phyloP scores from a whole-genome alignment of 192 early-diverging fungal genomes.

The Coemansia sp. region DNA sequence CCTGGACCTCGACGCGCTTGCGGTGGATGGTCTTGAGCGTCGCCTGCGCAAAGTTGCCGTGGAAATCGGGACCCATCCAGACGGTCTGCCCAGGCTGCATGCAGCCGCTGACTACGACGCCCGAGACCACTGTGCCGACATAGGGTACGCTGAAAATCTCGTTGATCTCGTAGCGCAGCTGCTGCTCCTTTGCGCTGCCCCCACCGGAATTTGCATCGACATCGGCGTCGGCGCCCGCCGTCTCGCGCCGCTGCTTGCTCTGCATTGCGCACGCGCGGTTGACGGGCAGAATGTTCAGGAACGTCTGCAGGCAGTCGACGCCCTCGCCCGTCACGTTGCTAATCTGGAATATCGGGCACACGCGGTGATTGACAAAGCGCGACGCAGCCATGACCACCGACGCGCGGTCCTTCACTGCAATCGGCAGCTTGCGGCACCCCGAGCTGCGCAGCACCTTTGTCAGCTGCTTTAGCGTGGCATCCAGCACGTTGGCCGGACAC shows the following conservation, averaged over 20 bases:
- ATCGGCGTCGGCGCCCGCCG: neutral
- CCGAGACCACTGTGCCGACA: constrained; percentile 88
- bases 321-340: constrained; percentile 86
- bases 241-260: neutral
- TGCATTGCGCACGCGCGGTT: constrained; percentile 35
- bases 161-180: constrained; percentile 80
- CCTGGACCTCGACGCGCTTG: constrained; percentile 75
- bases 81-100: constrained; percentile 79
- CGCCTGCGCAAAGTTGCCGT: constrained; percentile 75
- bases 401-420: constrained; percentile 70
- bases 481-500: constrained; percentile 82
- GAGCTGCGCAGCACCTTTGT: constrained; percentile 79
- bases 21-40: constrained; percentile 84
- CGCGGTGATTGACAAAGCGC: constrained; percentile 80
- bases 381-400: constrained; percentile 78
- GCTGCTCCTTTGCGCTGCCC: constrained; percentile 19
- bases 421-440: constrained; percentile 88
- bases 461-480: constrained; percentile 78
- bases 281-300: constrained; percentile 78
- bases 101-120: constrained; percentile 68
- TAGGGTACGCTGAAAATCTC: constrained; percentile 90
- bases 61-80: constrained; percentile 79
- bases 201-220: neutral
- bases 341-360: constrained; percentile 94
- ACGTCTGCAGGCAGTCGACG: constrained; percentile 69